These are phyloP conservation scores for Skeletonema grethae DNA, from an alignment of 108 stramenopile species.

Conservation along the genomic window DNA sequence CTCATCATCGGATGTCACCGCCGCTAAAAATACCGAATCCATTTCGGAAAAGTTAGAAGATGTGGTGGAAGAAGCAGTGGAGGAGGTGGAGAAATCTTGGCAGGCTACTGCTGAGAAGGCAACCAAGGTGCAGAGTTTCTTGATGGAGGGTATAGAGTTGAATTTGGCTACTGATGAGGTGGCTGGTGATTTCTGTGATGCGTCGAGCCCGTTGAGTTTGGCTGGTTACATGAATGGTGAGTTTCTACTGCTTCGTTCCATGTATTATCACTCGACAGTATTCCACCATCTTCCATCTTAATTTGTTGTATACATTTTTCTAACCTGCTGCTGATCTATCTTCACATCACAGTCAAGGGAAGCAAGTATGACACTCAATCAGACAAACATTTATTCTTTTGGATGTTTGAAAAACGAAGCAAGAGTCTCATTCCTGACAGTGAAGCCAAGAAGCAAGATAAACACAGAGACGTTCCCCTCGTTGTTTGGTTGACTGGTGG, in stretches of 20 bases:
- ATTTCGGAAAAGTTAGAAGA: background rate
- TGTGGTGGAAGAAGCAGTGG: background rate
- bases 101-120: background rate
- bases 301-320: too few species aligned
- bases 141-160: slow-evolving; percentile 17
- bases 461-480: slow-evolving; percentile 68
- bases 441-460: slow-evolving; percentile 21
- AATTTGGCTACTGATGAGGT: slow-evolving; percentile 37
- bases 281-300: too few species aligned
- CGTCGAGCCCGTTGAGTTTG: slow-evolving; percentile 36
- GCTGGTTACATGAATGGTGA: slow-evolving; percentile 50
- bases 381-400: slow-evolving; percentile 93
- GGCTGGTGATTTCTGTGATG: slow-evolving; percentile 48
- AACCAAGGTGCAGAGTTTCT: background rate
- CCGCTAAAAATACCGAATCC: background rate
- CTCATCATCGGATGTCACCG: background rate
- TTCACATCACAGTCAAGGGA: slow-evolving; percentile 27
- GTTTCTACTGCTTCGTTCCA: slow-evolving; percentile 3
- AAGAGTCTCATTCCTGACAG: slow-evolving; percentile 28
- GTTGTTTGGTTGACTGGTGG: slow-evolving; percentile 96
- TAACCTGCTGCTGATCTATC: slow-evolving; percentile 1
- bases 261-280: too few species aligned
- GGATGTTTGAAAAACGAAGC: slow-evolving; percentile 93
- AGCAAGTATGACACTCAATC: slow-evolving; percentile 52
- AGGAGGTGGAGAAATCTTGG: background rate